phyloP scores from a whole-genome alignment of 1,139 yeast species.

The Suhomyces terraborum region DNA sequence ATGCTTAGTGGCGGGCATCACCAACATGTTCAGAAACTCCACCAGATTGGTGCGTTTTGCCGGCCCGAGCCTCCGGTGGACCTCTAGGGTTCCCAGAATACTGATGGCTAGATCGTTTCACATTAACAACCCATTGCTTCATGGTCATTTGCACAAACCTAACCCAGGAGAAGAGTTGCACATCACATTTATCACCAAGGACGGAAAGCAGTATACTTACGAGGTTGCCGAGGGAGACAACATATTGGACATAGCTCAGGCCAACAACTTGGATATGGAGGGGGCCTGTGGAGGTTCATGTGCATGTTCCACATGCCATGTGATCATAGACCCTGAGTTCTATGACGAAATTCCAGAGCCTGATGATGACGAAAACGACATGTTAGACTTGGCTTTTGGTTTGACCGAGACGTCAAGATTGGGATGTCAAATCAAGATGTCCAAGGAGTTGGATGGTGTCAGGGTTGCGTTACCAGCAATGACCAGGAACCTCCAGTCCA shows the following conservation, averaged over 20 bases:
- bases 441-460: conserved; percentile 86
- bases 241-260: conserved; percentile 91
- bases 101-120: conserved; percentile 22
- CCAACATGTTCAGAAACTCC: conserved; percentile 12
- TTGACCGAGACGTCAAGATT: conserved; percentile 93
- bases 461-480: conserved; percentile 97
- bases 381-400: conserved; percentile 97
- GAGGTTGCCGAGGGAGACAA: conserved; percentile 95
- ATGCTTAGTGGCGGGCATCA: neutral
- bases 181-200: conserved; percentile 88
- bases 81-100: conserved; percentile 1
- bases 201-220: conserved; percentile 76
- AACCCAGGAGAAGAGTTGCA: conserved; percentile 92
- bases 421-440: conserved; percentile 92
- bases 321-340: conserved; percentile 91
- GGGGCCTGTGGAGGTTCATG: conserved; percentile 99
- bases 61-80: neutral
- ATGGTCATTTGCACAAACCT: conserved; percentile 89
- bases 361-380: conserved; percentile 95
- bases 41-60: conserved; percentile 8
- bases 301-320: conserved; percentile 97
- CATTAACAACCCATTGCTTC: conserved; percentile 34
- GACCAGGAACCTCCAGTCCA: conserved; percentile 87
- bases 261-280: conserved; percentile 90
- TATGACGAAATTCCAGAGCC: conserved; percentile 94